Base-by-base conservation (phyloP, 2,329 filamentous ascomycete genomes). In the Botryotinia narcissicola region DNA sequence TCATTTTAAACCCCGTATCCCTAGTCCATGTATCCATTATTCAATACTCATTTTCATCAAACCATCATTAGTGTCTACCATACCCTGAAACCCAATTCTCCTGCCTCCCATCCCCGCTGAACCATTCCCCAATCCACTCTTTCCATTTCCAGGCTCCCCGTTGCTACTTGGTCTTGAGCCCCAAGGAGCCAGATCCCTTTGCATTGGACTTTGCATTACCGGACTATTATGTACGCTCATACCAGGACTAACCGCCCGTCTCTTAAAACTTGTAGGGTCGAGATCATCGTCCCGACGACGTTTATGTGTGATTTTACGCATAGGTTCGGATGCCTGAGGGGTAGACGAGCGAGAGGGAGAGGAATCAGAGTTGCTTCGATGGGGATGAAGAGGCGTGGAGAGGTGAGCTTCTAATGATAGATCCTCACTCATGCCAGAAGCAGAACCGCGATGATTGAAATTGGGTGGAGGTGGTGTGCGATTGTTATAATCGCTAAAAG, bases 11-110 rank as follows among this genome's bases (percentile, higher is more conserved):
- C 9, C 9, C 48, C 25, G 35, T 22, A 25, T n/a, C 12, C 42
- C 3, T 16, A 14, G 32, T 35, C 35, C 35, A 42, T 54, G 35
- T 51, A 32, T 10, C 14, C 25, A 40, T 79, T 66, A 97, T 82
- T 98, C 95, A 79, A 98, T 97, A 82, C 93, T 97, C 93, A 98
- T 96, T 79, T 95, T 94, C 92, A 97, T 97, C 76, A 98, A 86
- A 2, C 94, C 93, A 81, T 98, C 95, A 81, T 94, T 94, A n/a
- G 95, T 95, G 82, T 98, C 95, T 29, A 89, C 92, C 95, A 98
- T 98, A 1, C 95, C 94, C 83, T 98, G 95, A 77, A 97, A 87
- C 14, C 94, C 94, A 22, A 97, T 86, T 48, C 93, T 85, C 73
- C 80, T 81, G 35, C 77, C 83, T 84, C 71, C 83, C 82, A 88